A percentile compares a stretch with the other conserved stretches of the same genome.
phyloP scores from a whole-genome alignment of 2,329 filamentous ascomycete species.

The Ophiobolus disseminans region DNA sequence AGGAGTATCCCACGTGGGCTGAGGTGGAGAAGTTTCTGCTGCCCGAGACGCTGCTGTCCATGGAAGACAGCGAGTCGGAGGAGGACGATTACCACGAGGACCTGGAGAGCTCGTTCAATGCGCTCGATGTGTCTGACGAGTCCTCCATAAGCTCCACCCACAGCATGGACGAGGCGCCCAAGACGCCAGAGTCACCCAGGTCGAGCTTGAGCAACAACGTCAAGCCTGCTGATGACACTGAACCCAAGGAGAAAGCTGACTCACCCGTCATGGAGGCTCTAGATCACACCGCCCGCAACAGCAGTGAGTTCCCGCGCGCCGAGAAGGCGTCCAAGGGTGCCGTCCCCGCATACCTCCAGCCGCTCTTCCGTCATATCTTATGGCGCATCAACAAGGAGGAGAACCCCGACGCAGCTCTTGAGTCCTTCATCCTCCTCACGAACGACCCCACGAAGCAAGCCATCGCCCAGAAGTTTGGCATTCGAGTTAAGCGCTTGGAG shows the following conservation, averaged over 20 bases:
- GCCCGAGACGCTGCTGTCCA: constrained; percentile 58
- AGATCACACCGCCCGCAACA: constrained; percentile 40
- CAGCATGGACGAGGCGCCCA: constrained; percentile 47
- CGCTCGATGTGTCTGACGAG: constrained; percentile 46
- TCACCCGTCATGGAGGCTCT: constrained; percentile 25
- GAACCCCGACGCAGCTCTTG: constrained; percentile 56
- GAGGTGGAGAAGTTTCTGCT: constrained; percentile 59
- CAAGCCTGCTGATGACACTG: constrained; percentile 26
- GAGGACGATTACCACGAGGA: constrained; percentile 48
- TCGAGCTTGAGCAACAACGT: constrained; percentile 44
- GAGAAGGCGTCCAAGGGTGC: constrained; percentile 36
- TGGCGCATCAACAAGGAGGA: constrained; percentile 60
- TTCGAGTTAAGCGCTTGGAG: constrained; percentile 58
- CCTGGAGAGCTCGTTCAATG: constrained; percentile 46
- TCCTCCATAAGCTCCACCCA: constrained; percentile 55
- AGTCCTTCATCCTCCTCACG: constrained; percentile 60
- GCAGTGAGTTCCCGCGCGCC: constrained; percentile 26
- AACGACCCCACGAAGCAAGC: constrained; percentile 56
- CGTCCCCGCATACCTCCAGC: constrained; percentile 52
- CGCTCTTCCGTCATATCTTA: constrained; percentile 60
- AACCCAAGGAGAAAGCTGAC: constrained; percentile 29
- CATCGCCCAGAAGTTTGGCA: constrained; percentile 58
- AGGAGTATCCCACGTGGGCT: constrained; percentile 56
- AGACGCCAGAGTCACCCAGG: constrained; percentile 50
- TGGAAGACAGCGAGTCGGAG: constrained; percentile 52